Evolutionary conservation across 1,284 basidiomycete genomes (phyloP).

Genomic region (Neolentinus lepideus): DNA sequence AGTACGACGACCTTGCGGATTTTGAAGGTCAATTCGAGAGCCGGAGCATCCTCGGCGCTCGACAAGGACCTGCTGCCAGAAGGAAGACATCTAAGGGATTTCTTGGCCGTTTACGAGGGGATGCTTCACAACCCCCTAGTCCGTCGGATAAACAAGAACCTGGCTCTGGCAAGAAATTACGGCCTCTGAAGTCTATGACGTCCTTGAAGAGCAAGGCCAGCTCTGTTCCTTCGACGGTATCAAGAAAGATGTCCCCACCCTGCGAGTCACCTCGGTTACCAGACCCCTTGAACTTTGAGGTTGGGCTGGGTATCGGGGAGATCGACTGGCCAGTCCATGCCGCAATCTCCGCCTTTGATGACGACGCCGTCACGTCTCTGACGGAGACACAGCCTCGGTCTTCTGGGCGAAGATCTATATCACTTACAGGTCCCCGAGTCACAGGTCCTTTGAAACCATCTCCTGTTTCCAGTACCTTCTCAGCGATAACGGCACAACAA

Average conservation of each 20-base stretch:
- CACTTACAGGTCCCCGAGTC: conserved; percentile 9
- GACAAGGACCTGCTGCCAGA: conserved; percentile 26
- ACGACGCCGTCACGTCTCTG: neutral
- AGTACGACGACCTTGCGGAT: conserved; percentile 78
- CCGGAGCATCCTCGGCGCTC: conserved; percentile 56
- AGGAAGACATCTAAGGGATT: conserved; percentile 62
- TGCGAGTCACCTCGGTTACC: conserved; percentile 37
- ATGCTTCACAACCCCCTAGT: conserved; percentile 31
- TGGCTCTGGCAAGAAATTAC: conserved; percentile 45
- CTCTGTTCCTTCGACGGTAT: conserved; percentile 11
- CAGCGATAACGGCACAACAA: conserved; percentile 11
- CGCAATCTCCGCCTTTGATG: neutral
- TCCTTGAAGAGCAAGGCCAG: conserved; percentile 58
- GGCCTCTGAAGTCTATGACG: conserved; percentile 71
- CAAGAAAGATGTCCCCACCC: conserved; percentile 12
- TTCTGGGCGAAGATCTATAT: neutral
- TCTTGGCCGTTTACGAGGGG: conserved; percentile 49
- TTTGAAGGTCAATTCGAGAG: conserved; percentile 81
- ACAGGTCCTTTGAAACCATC: conserved; percentile 38
- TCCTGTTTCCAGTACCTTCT: conserved; percentile 24
- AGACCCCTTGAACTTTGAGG: conserved; percentile 41
- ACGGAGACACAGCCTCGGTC: conserved; percentile 20
- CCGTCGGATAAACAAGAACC: conserved; percentile 30
- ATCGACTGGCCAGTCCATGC: conserved; percentile 40
- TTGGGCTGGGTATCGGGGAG: conserved; percentile 53